Conservation (phyloP, 1,139 yeast genomes). For the Debaryomycetaceae sp. region DNA sequence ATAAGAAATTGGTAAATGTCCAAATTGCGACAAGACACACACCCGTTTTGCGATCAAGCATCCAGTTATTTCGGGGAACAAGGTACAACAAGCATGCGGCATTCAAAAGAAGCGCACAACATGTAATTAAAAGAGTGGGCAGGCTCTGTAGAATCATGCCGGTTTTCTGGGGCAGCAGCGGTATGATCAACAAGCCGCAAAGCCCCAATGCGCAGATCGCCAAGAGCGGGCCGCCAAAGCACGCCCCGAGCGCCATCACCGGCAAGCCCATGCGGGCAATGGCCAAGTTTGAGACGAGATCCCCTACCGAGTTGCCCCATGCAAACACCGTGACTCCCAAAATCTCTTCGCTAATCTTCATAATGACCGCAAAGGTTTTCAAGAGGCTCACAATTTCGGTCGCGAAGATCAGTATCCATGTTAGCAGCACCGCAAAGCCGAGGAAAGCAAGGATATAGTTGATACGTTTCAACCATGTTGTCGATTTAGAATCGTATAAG, state of each 20-base stretch:
- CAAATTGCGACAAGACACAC: conserved; percentile 40
- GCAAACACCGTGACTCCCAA: conserved; percentile 81
- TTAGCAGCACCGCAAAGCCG: conserved; percentile 61
- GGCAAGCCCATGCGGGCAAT: conserved; percentile 83
- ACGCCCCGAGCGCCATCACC: conserved; percentile 87
- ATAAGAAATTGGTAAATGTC: conserved; percentile 36
- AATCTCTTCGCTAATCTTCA: conserved; percentile 64
- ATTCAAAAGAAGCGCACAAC: conserved; percentile 27
- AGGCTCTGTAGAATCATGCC: conserved; percentile 7
- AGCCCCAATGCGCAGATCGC: conserved; percentile 38
- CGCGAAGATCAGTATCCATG: conserved; percentile 71
- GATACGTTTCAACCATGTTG: conserved; percentile 7
- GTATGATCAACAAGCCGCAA: conserved; percentile 47
- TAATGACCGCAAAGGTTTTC: conserved; percentile 49
- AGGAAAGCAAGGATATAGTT: conserved; percentile 28
- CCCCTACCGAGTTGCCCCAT: conserved; percentile 87
- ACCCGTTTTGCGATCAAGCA: conserved; percentile 40
- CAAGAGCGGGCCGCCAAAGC: conserved; percentile 83
- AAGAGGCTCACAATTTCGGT: conserved; percentile 63
- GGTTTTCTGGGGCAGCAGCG: conserved; percentile 4
- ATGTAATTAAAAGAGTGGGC: conserved; percentile 9
- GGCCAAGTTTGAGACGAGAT: conserved; percentile 73
- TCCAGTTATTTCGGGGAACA: conserved; percentile 60
- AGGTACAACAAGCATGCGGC: conserved; percentile 40
- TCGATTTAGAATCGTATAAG: conserved; percentile 2